Evolutionary conservation across 2,329 filamentous ascomycete species (phyloP), one percentile per base, ranked within the genome.

Genomic region (Trichophyton mentagrophytes): DNA sequence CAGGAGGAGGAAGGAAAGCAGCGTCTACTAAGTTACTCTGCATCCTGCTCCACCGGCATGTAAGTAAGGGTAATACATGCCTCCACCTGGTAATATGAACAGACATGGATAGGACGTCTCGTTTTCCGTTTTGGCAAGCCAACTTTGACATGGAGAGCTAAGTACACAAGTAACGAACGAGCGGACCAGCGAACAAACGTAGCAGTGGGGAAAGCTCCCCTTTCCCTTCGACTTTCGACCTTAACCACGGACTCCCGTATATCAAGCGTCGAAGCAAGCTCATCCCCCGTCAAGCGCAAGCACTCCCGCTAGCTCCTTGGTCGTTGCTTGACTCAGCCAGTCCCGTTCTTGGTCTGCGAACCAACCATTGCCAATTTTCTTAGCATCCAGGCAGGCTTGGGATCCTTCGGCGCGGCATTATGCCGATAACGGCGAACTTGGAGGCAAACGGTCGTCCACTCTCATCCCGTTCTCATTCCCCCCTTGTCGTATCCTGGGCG

Each of bases 371-470:
- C 40, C 40, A 44, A 44, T 44, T 5, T 15, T 44, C n/a, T 15
- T 44, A 44, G 11, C 38, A n/a, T 17, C 40, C 13, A 51, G 15
- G 13, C 17, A 3, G 44, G 20, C 44, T 36, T 27, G 36, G 27
- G 49, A 55, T 55, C 49, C 49, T 55, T 55, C 49, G 49, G 49
- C 49, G 30, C 49, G 49, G 49, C 49, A 33, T 55, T 27, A 36
- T 33, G 49, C 49, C 49, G 49, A 55, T 33, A 36, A 55, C 46
- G 46, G 17, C 9, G 25, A 49, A 25, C 44, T 3, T 3, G 13
- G 17, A 8, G 49, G 49, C 49, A 55, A 49, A 36, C 49, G 25
- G 49, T 11, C 33, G 7, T 36, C 33, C 33, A 36, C 8, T 36
- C 33, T 3, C 33, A 9, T 11, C 8, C 33, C 33, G 33, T 11